Evolutionary conservation across 257 asterid genomes (phyloP).

Genomic region (Solanum bukasovii): DNA sequence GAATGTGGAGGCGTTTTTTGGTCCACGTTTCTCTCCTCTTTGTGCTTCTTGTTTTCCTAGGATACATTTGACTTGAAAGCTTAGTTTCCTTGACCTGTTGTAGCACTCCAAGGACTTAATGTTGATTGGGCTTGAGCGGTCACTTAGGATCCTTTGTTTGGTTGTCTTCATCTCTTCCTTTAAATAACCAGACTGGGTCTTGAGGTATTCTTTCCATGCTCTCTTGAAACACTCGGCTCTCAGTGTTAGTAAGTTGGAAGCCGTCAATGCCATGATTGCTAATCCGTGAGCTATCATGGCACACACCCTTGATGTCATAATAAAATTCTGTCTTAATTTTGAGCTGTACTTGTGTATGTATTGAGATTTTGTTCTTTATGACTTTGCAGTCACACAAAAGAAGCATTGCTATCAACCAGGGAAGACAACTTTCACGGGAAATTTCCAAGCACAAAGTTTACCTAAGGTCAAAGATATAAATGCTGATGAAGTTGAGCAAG

Average conservation of each 20-base stretch:
- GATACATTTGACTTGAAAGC: background rate
- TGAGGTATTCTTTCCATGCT: background rate
- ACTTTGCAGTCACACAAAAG: conserved; percentile 37
- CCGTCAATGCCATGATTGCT: background rate
- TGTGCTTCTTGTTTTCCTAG: background rate
- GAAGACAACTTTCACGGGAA: conserved; percentile 14
- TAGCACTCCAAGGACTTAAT: background rate
- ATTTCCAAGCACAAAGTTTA: conserved; percentile 21
- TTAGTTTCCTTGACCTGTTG: background rate
- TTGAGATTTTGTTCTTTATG: background rate
- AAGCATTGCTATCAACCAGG: conserved; percentile 26
- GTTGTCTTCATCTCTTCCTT: background rate
- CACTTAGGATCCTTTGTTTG: background rate
- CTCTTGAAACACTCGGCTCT: background rate
- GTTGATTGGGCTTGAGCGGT: background rate
- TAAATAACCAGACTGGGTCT: background rate
- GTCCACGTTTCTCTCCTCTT: background rate
- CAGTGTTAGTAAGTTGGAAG: background rate
- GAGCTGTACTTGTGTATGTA: background rate
- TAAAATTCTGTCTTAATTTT: background rate
- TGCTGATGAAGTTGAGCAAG: background rate
- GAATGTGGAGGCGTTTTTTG: background rate
- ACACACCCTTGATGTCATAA: background rate
- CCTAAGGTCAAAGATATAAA: conserved; percentile 27
- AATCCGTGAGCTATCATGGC: background rate